Evolutionary conservation across 2,329 filamentous ascomycete genomes (phyloP).

Genomic region (Onygenales sp.): DNA sequence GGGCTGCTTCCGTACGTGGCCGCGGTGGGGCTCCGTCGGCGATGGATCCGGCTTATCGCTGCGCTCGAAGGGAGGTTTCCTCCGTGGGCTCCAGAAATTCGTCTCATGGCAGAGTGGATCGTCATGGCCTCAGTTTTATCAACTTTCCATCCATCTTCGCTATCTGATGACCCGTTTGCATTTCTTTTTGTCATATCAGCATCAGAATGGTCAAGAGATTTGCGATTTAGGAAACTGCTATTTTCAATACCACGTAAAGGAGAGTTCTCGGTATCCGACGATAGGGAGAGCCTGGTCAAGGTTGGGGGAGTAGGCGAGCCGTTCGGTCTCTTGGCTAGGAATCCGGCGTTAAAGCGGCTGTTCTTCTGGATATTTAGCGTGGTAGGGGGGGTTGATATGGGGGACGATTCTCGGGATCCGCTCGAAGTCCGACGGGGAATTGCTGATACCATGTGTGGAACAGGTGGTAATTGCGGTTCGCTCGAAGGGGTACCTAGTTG

Average conservation of each 20-base stretch:
- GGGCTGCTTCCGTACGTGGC: conserved; percentile 43
- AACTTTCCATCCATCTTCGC: conserved; percentile 36
- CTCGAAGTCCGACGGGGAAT: conserved; percentile 33
- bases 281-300: conserved; percentile 46
- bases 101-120: conserved; percentile 49
- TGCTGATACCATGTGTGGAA: conserved; percentile 44
- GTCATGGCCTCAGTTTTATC: conserved; percentile 43
- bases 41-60: conserved; percentile 35
- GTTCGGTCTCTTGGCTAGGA: conserved; percentile 61
- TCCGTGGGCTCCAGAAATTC: conserved; percentile 35
- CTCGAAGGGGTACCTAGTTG: conserved; percentile 46
- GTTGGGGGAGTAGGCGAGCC: conserved; percentile 55
- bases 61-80: conserved; percentile 29
- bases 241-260: conserved; percentile 46
- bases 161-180: conserved; percentile 17
- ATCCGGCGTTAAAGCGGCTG: conserved; percentile 79
- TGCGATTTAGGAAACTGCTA: conserved; percentile 40
- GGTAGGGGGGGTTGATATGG: conserved; percentile 46
- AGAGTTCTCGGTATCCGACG: conserved; percentile 49
- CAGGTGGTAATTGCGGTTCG: conserved; percentile 33
- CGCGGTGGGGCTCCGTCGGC: conserved; percentile 47
- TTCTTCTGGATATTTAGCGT: conserved; percentile 55
- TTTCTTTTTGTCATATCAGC: conserved; percentile 21
- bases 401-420: conserved; percentile 43
- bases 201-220: conserved; percentile 27